Evolutionary conservation across 345 rosid genomes (phyloP).

Genomic region (Lumnitzera littorea): DNA sequence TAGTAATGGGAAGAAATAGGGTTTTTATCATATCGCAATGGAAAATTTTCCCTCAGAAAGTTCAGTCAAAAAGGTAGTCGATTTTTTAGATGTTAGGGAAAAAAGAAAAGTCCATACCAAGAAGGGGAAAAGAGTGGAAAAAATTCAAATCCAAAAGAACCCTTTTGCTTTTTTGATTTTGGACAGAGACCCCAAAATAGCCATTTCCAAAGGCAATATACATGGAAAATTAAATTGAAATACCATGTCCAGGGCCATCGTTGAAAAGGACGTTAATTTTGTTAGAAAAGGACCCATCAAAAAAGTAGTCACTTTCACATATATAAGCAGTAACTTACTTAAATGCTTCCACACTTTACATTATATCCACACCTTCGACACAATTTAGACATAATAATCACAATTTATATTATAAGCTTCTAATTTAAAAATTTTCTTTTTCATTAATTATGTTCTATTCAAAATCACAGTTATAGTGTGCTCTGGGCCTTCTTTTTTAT

Average conservation of each 20-base stretch:
- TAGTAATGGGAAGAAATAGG: constrained; percentile 18
- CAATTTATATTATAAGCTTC: too few relatives aligned
- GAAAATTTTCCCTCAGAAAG: constrained; percentile 3
- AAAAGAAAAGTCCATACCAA: constrained; percentile 31
- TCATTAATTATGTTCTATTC: too few relatives aligned
- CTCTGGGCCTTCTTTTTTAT: too few relatives aligned
- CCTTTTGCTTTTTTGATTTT: constrained; percentile 17
- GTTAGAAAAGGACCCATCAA: constrained; percentile 30
- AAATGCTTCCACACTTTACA: constrained; percentile 1
- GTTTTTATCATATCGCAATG: constrained; percentile 4
- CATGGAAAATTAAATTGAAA: constrained; percentile 5
- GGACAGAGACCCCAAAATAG: constrained; percentile 36
- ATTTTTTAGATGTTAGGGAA: constrained; percentile 11
- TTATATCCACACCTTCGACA: constrained; percentile 6
- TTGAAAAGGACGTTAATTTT: constrained; percentile 26
- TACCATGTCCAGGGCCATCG: constrained; percentile 8
- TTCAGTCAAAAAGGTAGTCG: constrained; percentile 34
- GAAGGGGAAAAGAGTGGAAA: constrained; percentile 20
- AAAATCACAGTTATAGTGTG: too few relatives aligned
- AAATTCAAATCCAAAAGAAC: constrained; percentile 27
- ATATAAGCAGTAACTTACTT: neutral
- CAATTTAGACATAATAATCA: too few relatives aligned
- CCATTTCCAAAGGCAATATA: constrained; percentile 22
- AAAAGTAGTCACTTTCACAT: constrained; percentile 2
- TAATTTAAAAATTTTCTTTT: too few relatives aligned